Conservation (phyloP, 2,329 filamentous ascomycete genomes). For the Gnomoniopsis smithogilvyi region DNA sequence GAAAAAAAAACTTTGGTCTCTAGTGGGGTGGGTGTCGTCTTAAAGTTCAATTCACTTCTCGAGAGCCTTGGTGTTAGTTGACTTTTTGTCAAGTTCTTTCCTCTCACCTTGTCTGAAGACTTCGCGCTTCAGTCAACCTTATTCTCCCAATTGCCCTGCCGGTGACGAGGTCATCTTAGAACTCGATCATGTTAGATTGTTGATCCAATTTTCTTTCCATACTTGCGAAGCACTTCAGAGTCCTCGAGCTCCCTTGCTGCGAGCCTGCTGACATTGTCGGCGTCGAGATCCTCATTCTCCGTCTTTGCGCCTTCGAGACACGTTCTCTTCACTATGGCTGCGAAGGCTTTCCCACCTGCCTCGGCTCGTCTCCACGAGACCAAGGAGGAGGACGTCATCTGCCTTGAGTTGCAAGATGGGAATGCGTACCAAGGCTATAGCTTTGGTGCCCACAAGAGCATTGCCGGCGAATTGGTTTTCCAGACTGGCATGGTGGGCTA, state of each 20-base stretch:
- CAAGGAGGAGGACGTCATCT: slow-evolving; percentile 63
- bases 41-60: background rate
- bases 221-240: slow-evolving; percentile 3
- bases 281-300: slow-evolving; percentile 7
- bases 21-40: slow-evolving; percentile 1
- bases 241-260: slow-evolving; percentile 4
- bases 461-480: slow-evolving; percentile 96
- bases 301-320: background rate
- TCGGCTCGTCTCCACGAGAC: slow-evolving; percentile 54
- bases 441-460: slow-evolving; percentile 93
- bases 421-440: slow-evolving; percentile 89
- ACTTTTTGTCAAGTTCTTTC: background rate
- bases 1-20: slow-evolving; percentile 10
- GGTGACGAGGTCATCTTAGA: slow-evolving; percentile 14
- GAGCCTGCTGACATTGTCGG: slow-evolving; percentile 11
- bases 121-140: slow-evolving; percentile 1
- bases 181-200: slow-evolving; percentile 11
- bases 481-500: slow-evolving; percentile 99
- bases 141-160: slow-evolving; percentile 4
- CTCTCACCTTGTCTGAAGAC: background rate
- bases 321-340: slow-evolving; percentile 28
- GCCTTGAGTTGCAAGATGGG: slow-evolving; percentile 91
- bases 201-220: slow-evolving; percentile 8
- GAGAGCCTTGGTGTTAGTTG: background rate
- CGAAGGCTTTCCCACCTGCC: slow-evolving; percentile 50